A percentile compares a stretch with the other conserved stretches of the same genome.
Evolutionary conservation across 2,329 filamentous ascomycete genomes (phyloP).

Genomic region (Aspergillus glaucus): DNA sequence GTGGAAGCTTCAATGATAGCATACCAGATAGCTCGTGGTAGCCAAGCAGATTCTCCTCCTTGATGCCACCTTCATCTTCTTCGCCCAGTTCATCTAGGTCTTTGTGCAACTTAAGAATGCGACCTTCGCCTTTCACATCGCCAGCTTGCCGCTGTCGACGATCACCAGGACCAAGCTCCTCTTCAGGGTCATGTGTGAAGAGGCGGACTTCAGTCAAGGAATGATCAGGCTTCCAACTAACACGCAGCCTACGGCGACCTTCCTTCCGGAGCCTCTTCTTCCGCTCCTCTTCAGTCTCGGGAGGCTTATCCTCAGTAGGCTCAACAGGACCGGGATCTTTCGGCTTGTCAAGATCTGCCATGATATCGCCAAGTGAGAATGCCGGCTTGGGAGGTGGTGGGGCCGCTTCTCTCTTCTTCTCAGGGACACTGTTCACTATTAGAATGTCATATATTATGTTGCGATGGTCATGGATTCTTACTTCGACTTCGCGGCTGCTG

Average conservation of each 20-base stretch:
- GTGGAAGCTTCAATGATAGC: slow-evolving; percentile 9
- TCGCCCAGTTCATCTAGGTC: slow-evolving; percentile 54
- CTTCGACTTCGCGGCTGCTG: slow-evolving; percentile 33
- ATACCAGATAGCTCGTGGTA: slow-evolving; percentile 31
- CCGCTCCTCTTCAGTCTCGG: slow-evolving; percentile 56
- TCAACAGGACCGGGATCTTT: slow-evolving; percentile 50
- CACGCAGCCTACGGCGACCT: slow-evolving; percentile 53
- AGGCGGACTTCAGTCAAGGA: slow-evolving; percentile 51
- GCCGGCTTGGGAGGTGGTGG: slow-evolving; percentile 32
- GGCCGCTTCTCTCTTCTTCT: slow-evolving; percentile 30
- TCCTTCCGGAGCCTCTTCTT: slow-evolving; percentile 56
- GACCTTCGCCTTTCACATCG: slow-evolving; percentile 53
- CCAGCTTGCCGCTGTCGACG: slow-evolving; percentile 53
- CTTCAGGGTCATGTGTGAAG: slow-evolving; percentile 58
- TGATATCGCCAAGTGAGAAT: slow-evolving; percentile 45
- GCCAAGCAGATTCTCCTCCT: slow-evolving; percentile 35
- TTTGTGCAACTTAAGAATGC: slow-evolving; percentile 45
- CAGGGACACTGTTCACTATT: slow-evolving; percentile 21
- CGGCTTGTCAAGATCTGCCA: slow-evolving; percentile 49
- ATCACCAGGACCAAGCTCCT: slow-evolving; percentile 54
- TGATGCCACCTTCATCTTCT: slow-evolving; percentile 49
- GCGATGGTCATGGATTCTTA: slow-evolving; percentile 14
- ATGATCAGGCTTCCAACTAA: slow-evolving; percentile 55
- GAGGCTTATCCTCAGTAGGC: slow-evolving; percentile 46
- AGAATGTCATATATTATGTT: slow-evolving; percentile 5